A percentile compares a stretch with the other conserved stretches of the same genome.
These are phyloP conservation scores for Huiozyma sinensis DNA, from an alignment of 805 yeast species.

Conservation along the genomic window DNA sequence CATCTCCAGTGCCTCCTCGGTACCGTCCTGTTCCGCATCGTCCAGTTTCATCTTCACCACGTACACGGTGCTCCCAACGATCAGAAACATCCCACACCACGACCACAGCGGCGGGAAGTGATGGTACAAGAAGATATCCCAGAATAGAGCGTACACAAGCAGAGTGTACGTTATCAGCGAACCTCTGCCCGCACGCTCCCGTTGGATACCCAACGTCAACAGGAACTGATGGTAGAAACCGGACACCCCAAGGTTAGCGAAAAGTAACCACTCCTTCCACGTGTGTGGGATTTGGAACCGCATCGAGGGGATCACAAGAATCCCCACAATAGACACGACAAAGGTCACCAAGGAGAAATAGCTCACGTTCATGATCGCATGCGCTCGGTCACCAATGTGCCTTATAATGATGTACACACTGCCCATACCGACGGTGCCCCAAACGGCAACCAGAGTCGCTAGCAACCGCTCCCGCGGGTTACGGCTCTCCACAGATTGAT, in stretches of 20 bases:
- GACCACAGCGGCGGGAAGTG: constrained; percentile 65
- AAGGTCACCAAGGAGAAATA: constrained; percentile 58
- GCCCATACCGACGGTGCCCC: constrained; percentile 63
- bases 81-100: constrained; percentile 55
- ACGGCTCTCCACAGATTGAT: constrained; percentile 10
- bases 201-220: constrained; percentile 71
- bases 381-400: constrained; percentile 66
- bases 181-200: constrained; percentile 68
- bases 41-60: constrained; percentile 29
- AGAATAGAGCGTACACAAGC: constrained; percentile 66
- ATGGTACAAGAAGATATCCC: constrained; percentile 64
- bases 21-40: neutral
- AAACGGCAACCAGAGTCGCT: constrained; percentile 52
- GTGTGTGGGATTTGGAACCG: constrained; percentile 51
- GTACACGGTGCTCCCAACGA: constrained; percentile 51
- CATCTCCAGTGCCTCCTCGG: neutral
- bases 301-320: constrained; percentile 47
- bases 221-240: constrained; percentile 79
- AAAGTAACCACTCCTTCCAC: constrained; percentile 53
- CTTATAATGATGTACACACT: constrained; percentile 60
- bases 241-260: constrained; percentile 52
- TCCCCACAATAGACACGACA: constrained; percentile 41
- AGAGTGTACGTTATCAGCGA: constrained; percentile 67
- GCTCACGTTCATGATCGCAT: constrained; percentile 69
- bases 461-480: constrained; percentile 43